Evolutionary conservation across 208 protist species (phyloP).

Genomic region (Crithidia brevicula): DNA sequence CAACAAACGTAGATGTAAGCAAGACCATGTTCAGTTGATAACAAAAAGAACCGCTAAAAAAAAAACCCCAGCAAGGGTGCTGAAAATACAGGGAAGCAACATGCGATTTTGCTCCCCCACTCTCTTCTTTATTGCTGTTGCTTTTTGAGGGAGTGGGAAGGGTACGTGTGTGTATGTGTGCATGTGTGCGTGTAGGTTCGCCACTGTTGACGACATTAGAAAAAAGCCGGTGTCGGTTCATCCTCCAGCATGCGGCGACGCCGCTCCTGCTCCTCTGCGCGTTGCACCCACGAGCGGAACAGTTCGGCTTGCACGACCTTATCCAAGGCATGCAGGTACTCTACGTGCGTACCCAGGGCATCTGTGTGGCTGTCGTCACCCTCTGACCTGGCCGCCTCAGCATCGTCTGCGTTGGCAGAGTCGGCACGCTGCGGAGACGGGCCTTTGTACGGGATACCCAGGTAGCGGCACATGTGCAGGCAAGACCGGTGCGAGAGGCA

Average conservation of each 20-base stretch:
- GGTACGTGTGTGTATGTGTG: no score
- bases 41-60: no score
- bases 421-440: conserved; percentile 29
- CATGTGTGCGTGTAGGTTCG: no score
- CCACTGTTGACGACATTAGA: neutral
- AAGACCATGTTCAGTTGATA: no score
- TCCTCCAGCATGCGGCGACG: conserved; percentile 66
- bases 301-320: conserved; percentile 77
- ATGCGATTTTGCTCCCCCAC: no score
- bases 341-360: conserved; percentile 35
- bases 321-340: conserved; percentile 74
- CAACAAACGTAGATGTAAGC: no score
- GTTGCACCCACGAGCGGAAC: conserved; percentile 58
- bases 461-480: conserved; percentile 63
- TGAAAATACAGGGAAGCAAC: no score
- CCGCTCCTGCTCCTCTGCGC: conserved; percentile 61
- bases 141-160: no score
- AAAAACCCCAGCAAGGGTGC: no score
- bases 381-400: conserved; percentile 18
- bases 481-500: conserved; percentile 56
- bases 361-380: conserved; percentile 14
- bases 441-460: conserved; percentile 58
- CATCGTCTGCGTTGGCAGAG: conserved; percentile 7
- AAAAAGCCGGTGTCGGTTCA: conserved; percentile 39
- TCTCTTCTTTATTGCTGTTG: no score